These are phyloP conservation scores for Citeromyces matritensis DNA, from an alignment of 805 yeast species.

Conservation along the genomic window DNA sequence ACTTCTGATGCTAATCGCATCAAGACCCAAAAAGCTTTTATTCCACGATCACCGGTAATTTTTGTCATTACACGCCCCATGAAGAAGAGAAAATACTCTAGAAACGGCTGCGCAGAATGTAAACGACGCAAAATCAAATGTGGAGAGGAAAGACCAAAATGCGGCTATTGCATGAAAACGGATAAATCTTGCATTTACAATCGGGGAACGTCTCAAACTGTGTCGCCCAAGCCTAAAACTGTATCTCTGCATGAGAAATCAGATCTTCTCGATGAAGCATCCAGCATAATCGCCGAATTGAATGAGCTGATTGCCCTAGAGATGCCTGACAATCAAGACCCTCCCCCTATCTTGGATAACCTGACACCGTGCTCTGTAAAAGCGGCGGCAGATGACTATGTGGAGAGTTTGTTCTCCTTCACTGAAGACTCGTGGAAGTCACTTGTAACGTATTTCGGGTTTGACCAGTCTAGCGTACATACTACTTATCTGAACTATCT, in stretches of 20 bases:
- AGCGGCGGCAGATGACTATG: conserved; percentile 8
- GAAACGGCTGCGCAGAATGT: conserved; percentile 30
- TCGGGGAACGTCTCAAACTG: conserved; percentile 13
- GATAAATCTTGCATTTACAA: conserved; percentile 21
- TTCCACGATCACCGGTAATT: too few relatives aligned
- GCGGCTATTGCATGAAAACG: conserved; percentile 23
- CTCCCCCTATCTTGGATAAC: neutral
- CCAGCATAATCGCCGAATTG: conserved; percentile 17
- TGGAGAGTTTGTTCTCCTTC: conserved; percentile 13
- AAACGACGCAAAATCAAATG: conserved; percentile 26
- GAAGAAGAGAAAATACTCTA: conserved; percentile 24
- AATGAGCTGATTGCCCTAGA: conserved; percentile 13
- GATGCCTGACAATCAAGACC: conserved; percentile 1
- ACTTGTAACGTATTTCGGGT: conserved; percentile 14
- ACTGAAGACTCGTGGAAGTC: conserved; percentile 9
- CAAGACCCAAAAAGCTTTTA: too few relatives aligned
- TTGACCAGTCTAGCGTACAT: conserved; percentile 15
- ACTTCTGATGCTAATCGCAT: too few relatives aligned
- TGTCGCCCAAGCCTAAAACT: conserved; percentile 3
- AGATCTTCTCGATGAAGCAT: conserved; percentile 16
- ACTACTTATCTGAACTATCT: conserved; percentile 15
- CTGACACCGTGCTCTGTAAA: conserved; percentile 4
- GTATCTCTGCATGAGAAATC: neutral
- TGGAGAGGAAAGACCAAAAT: conserved; percentile 21
- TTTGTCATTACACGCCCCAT: conserved; percentile 3